phyloP scores from a whole-genome alignment of 1,284 basidiomycete species.

The Cutaneotrichosporon sp. region DNA sequence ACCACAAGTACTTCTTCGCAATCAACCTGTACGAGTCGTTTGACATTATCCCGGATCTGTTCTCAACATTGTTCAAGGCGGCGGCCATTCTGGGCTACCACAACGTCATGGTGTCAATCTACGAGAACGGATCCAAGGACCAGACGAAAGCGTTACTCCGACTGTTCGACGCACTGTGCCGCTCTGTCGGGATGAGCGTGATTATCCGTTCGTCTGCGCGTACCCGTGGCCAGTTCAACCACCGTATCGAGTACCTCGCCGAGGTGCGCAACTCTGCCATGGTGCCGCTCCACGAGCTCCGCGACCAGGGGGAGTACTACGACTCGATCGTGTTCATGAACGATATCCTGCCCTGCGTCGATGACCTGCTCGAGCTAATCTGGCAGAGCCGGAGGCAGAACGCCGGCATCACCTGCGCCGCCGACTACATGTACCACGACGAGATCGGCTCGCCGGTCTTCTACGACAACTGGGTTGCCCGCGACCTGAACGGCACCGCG shows the following conservation, averaged over 20 bases:
- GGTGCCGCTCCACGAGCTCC: slow-evolving; percentile 83
- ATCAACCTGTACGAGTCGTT: slow-evolving; percentile 99
- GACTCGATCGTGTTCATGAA: slow-evolving; percentile 98
- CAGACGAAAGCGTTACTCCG: slow-evolving; percentile 91
- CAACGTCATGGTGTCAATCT: slow-evolving; percentile 94
- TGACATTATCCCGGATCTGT: slow-evolving; percentile 92
- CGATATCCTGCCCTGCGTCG: slow-evolving; percentile 91
- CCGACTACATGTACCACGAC: slow-evolving; percentile 96
- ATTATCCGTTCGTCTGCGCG: slow-evolving; percentile 86
- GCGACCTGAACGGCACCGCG: slow-evolving; percentile 94
- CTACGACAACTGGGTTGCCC: slow-evolving; percentile 96
- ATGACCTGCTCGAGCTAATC: slow-evolving; percentile 91
- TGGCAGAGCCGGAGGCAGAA: slow-evolving; percentile 88
- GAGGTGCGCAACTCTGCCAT: slow-evolving; percentile 94
- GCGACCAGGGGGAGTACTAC: slow-evolving; percentile 85
- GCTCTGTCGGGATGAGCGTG: slow-evolving; percentile 81
- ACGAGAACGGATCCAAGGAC: slow-evolving; percentile 94
- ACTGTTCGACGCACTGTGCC: slow-evolving; percentile 86
- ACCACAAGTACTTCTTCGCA: slow-evolving; percentile 96
- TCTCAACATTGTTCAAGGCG: slow-evolving; percentile 89
- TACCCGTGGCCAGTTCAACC: slow-evolving; percentile 91
- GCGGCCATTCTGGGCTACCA: slow-evolving; percentile 87
- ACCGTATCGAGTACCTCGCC: slow-evolving; percentile 96
- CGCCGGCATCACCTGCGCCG: slow-evolving; percentile 92
- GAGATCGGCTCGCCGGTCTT: slow-evolving; percentile 89